Percentiles rank a stretch among this genome's conserved stretches.
These are phyloP conservation scores for Dendrobium chrysotoxum DNA, from an alignment of 106 monocot genomes.

Conservation along the genomic window DNA sequence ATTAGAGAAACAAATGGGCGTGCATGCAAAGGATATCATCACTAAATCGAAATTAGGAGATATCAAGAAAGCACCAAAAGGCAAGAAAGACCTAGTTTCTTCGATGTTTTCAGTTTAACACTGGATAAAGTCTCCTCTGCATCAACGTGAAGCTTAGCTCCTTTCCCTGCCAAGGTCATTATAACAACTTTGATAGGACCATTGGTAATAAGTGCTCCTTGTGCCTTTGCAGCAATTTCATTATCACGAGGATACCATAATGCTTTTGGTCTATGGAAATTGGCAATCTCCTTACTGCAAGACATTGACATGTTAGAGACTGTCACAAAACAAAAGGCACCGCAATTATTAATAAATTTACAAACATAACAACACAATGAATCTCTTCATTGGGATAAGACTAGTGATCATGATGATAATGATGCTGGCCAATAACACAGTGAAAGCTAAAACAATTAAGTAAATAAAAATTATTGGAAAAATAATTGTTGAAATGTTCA, in stretches of 20 bases:
- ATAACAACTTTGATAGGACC: slow-evolving; percentile 69
- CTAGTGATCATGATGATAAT: not conserved
- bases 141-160: slow-evolving; percentile 55
- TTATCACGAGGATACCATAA: slow-evolving; percentile 89
- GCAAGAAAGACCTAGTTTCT: slow-evolving; percentile 66
- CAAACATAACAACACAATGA: not conserved
- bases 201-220: slow-evolving; percentile 29
- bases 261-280: slow-evolving; percentile 94
- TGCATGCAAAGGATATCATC: not conserved
- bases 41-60: not conserved
- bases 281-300: slow-evolving; percentile 88
- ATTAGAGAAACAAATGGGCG: not conserved
- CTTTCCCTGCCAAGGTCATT: slow-evolving; percentile 64
- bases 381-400: not conserved
- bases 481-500: slow-evolving; percentile 5
- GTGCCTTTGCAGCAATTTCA: slow-evolving; percentile 46
- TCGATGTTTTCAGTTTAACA: slow-evolving; percentile 67
- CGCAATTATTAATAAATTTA: not conserved
- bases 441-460: not conserved
- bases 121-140: slow-evolving; percentile 58
- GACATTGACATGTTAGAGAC: not conserved
- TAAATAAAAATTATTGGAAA: not conserved
- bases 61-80: not conserved
- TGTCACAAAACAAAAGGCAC: not conserved
- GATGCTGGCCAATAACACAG: not conserved